Base-by-base conservation (phyloP, 352 stramenopile genomes). In the Phytophthora hibernalis region DNA sequence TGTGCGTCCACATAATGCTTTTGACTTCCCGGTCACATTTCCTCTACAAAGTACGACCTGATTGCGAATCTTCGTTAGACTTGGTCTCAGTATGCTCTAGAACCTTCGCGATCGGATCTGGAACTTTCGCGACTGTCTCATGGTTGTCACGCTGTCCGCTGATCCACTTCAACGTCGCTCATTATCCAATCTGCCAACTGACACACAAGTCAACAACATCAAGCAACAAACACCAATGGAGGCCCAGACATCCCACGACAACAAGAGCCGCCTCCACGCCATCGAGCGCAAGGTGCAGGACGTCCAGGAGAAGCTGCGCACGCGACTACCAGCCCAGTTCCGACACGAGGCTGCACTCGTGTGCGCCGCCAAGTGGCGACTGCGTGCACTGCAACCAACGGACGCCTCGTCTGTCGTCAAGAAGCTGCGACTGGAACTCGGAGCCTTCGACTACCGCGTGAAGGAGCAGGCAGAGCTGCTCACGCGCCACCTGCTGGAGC, bases 391-490 rank as follows among this genome's bases (percentile, higher is more conserved):
- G 20, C 47, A 38, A 18, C 43, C 52, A 1, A 40, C 31, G 5
- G 51, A 70, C 15, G 50, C 55, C 9, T 51, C 54, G 0, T 37
- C 60, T 1, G 18, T 70, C 12, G 54, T 61, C n/a, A 89, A 87
- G 65, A 72, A 79, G 37, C 45, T 77, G n/a, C 78, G 76, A 11
- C 63, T 79, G 52, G 77, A 89, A 50, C 52, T 90, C 20, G 80
- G 77, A 49, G 75, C 79, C 18, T 90, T 87, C 51, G 77, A 88
- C 64, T 89, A 89, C 68, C 70, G 72, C 24, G 68, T 70, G 13
- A 83, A 85, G 65, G 77, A 87, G 49, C 83, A 88, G 60, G 74
- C 68, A 18, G 83, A 91, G 70, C 65, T 87, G 43, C 72, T 91
- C 2, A 91, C 83, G 9, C 77, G 76, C 3, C 65, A 80, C 26